Conservation (phyloP, 768 basidiomycete species). For the Favolaschia claudopus region DNA sequence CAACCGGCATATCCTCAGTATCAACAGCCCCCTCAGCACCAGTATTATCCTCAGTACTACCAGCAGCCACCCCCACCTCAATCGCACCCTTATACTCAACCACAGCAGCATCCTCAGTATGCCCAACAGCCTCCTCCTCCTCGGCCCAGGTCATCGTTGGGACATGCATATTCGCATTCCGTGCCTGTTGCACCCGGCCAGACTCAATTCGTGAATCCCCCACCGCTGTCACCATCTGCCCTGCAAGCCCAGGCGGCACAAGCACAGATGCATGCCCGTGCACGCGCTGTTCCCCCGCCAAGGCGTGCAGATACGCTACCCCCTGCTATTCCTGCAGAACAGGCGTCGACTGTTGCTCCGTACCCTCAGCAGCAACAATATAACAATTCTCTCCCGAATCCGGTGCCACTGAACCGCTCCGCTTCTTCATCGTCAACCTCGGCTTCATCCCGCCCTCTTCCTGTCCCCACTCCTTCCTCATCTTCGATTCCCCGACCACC, state of each 20-base stretch:
- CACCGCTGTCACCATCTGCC: constrained; percentile 23
- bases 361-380: constrained; percentile 19
- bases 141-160: constrained; percentile 13
- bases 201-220: constrained; percentile 14
- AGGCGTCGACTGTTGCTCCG: neutral
- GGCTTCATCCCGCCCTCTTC: constrained; percentile 22
- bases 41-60: neutral
- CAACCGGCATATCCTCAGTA: constrained; percentile 11
- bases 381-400: constrained; percentile 1
- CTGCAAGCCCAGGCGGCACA: constrained; percentile 24
- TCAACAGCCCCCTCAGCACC: neutral
- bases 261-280: constrained; percentile 5
- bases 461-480: constrained; percentile 34
- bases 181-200: constrained; percentile 15
- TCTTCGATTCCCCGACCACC: constrained; percentile 6
- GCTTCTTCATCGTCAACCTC: constrained; percentile 10
- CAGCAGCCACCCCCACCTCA: constrained; percentile 1
- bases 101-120: constrained; percentile 23
- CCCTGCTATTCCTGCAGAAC: neutral
- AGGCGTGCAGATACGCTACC: constrained; percentile 23
- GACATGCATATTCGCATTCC: constrained; percentile 18
- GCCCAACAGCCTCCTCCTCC: constrained; percentile 11
- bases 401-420: constrained; percentile 10
- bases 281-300: constrained; percentile 20
- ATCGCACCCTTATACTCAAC: constrained; percentile 1